Percentiles rank a stretch among this genome's conserved stretches.
Conservation (phyloP, 1,284 basidiomycete genomes). For the Malassezia cuniculi region DNA sequence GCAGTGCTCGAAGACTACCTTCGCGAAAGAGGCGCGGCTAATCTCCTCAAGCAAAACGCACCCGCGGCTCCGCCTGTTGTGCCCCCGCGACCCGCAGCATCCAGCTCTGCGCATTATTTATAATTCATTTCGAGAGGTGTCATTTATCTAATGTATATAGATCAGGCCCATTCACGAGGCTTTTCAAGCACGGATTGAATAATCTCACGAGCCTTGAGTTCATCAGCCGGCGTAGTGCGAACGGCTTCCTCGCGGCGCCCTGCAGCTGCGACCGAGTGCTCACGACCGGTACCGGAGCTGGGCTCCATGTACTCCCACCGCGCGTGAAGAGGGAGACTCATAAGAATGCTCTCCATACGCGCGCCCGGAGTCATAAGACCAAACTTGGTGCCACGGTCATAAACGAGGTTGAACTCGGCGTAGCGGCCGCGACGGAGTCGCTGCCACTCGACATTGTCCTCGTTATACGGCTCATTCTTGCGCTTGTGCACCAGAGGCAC, state of each 20-base stretch:
- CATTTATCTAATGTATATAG: no score
- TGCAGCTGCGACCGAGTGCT: conserved; percentile 18
- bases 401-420: conserved; percentile 44
- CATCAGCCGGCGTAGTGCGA: conserved; percentile 12
- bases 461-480: conserved; percentile 21
- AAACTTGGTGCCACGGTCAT: conserved; percentile 44
- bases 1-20: conserved; percentile 32
- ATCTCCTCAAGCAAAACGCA: background rate
- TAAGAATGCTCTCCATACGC: conserved; percentile 43
- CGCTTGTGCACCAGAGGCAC: conserved; percentile 33
- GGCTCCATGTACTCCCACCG: conserved; percentile 43
- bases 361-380: conserved; percentile 43
- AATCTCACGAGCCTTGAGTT: conserved; percentile 18
- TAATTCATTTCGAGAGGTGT: no score
- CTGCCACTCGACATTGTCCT: conserved; percentile 34
- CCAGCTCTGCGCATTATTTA: no score
- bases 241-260: conserved; percentile 8
- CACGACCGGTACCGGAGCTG: conserved; percentile 26
- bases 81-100: no score
- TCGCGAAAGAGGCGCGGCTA: conserved; percentile 2
- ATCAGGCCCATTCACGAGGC: conserved; percentile 31
- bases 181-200: conserved; percentile 23
- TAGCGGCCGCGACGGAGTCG: conserved; percentile 36
- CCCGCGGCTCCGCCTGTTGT: no score
- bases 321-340: conserved; percentile 41